Conservation (phyloP, 805 yeast species). For the Ogataea pilisensis region DNA sequence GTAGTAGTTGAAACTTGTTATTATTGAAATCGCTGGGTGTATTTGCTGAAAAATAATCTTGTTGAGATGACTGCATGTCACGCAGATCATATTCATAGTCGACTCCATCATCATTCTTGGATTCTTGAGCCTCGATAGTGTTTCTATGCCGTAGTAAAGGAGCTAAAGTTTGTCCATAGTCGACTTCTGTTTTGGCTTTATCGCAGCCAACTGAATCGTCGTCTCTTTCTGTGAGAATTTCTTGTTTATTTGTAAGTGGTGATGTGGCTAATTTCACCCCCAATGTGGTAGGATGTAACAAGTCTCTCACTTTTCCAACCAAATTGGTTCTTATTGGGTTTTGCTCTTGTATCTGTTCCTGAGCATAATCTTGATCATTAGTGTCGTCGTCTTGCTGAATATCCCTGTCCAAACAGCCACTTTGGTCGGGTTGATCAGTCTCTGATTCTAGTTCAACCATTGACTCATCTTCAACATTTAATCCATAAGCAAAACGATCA, state of each 20-base stretch:
- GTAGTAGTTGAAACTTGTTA: no score
- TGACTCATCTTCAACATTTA: neutral
- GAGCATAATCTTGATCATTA: neutral
- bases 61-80: neutral
- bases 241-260: neutral
- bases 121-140: no score
- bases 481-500: neutral
- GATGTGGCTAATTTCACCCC: conserved; percentile 21
- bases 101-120: neutral
- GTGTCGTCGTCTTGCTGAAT: neutral
- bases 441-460: conserved; percentile 2
- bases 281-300: conserved; percentile 17
- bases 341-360: neutral
- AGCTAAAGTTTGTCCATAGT: no score
- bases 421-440: no score
- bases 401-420: no score
- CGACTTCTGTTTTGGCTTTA: no score
- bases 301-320: conserved; percentile 3
- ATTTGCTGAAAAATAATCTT: neutral
- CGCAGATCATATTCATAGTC: conserved; percentile 2
- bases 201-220: neutral
- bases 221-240: neutral
- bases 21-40: neutral
- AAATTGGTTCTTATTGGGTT: neutral
- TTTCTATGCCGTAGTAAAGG: conserved; percentile 4